These are phyloP conservation scores for Hericium rajendrae DNA, from an alignment of 768 basidiomycete species.

Conservation along the genomic window DNA sequence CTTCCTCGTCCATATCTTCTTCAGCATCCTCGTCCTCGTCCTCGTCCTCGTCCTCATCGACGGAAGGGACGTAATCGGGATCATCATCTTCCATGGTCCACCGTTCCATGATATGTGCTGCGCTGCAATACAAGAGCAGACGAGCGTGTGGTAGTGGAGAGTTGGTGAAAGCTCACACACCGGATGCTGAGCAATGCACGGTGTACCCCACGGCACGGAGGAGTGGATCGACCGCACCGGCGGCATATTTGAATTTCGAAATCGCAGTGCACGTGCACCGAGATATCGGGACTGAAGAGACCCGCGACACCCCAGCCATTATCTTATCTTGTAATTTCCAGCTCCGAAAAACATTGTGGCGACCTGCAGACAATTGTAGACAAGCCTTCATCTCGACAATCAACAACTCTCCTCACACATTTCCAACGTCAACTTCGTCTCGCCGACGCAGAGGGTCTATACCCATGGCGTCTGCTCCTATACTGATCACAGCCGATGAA, in stretches of 20 bases:
- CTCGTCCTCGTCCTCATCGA: constrained; percentile 15
- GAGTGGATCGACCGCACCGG: background rate
- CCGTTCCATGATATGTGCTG: background rate
- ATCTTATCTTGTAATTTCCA: too few species aligned
- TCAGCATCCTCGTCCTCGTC: constrained; percentile 21
- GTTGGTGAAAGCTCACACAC: too few species aligned
- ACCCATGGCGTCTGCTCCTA: constrained; percentile 25
- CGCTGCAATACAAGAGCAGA: too few species aligned
- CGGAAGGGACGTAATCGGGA: constrained; percentile 25
- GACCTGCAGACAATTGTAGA: too few species aligned
- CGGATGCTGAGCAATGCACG: background rate
- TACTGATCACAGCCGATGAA: constrained; percentile 70
- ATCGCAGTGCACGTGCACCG: background rate
- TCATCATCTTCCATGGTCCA: constrained; percentile 23
- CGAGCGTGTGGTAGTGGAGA: too few species aligned
- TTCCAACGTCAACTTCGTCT: background rate
- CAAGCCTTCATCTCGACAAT: background rate
- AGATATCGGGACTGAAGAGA: background rate
- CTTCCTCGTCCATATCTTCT: constrained; percentile 4
- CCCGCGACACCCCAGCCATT: background rate
- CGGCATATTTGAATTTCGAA: background rate
- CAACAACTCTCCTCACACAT: background rate
- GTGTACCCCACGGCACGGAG: background rate
- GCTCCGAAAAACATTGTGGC: too few species aligned
- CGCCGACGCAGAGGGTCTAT: background rate